These are phyloP conservation scores for Carnegiea gigantea DNA, from an alignment of 179 eudicot genomes.

Conservation along the genomic window DNA sequence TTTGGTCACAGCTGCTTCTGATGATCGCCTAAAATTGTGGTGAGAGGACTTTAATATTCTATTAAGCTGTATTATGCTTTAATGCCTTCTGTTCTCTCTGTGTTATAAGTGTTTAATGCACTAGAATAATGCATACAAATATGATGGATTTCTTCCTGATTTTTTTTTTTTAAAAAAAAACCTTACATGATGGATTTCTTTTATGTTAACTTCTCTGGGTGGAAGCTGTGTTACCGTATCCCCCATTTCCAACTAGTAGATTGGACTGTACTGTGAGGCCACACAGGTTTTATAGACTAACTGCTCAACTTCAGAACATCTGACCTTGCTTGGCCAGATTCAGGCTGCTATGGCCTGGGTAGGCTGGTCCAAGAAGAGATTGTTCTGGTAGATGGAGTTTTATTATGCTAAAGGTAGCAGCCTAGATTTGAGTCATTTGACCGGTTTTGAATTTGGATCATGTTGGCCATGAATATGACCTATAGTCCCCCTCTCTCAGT, in stretches of 20 bases:
- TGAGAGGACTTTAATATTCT: conserved; percentile 33
- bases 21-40: conserved; percentile 77
- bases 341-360: no score
- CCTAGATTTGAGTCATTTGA: no score
- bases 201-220: background rate
- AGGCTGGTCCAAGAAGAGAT: no score
- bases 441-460: no score
- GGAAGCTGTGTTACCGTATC: background rate
- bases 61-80: background rate
- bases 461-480: no score
- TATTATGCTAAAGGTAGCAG: no score
- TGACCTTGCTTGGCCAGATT: no score
- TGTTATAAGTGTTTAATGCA: background rate
- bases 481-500: no score
- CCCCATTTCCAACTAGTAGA: background rate
- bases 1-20: conserved; percentile 68
- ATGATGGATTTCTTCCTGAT: background rate
- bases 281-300: background rate
- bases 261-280: background rate
- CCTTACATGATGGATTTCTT: background rate
- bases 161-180: no score
- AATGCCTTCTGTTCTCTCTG: background rate
- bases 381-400: no score
- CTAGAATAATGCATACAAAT: background rate
- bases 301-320: background rate